These are phyloP conservation scores for Ophiosphaerella narmari DNA, from an alignment of 2,329 filamentous ascomycete genomes.

Conservation along the genomic window DNA sequence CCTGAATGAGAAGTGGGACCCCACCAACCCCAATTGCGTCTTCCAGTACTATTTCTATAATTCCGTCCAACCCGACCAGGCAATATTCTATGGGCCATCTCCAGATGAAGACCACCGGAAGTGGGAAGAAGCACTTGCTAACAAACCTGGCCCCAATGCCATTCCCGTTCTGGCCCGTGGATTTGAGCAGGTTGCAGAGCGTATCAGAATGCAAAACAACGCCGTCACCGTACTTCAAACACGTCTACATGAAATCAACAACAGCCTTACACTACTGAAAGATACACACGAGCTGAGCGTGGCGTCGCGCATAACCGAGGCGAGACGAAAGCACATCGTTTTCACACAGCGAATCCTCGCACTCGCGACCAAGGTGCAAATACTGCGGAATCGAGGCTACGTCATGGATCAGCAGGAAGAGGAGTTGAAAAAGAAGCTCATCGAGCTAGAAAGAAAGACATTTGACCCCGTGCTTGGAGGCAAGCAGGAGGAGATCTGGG, in stretches of 20 bases:
- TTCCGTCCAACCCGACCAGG: conserved; percentile 72
- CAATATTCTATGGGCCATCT: conserved; percentile 76
- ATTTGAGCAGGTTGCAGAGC: conserved; percentile 71
- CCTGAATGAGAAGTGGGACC: conserved; percentile 75
- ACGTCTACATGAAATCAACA: conserved; percentile 79
- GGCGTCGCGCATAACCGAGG: conserved; percentile 73
- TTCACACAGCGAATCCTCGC: conserved; percentile 74
- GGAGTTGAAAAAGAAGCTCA: conserved; percentile 72
- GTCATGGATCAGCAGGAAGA: conserved; percentile 80
- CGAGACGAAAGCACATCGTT: conserved; percentile 72
- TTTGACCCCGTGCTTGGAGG: conserved; percentile 76
- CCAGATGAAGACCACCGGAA: conserved; percentile 73
- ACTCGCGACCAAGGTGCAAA: conserved; percentile 78
- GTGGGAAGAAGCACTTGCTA: conserved; percentile 82
- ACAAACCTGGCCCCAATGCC: conserved; percentile 75
- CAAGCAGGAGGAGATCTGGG: conserved; percentile 84
- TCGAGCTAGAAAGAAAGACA: conserved; percentile 69
- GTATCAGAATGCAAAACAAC: conserved; percentile 72
- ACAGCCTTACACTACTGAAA: conserved; percentile 71
- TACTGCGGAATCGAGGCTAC: conserved; percentile 80
- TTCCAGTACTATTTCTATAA: conserved; percentile 91
- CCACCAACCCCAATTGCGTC: conserved; percentile 67
- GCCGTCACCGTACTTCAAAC: conserved; percentile 72
- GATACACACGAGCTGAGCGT: conserved; percentile 77
- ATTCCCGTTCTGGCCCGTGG: conserved; percentile 78